A percentile compares a stretch with the other conserved stretches of the same genome.
phyloP scores from a whole-genome alignment of 1,284 basidiomycete species.

The Kwoniella shivajii region DNA sequence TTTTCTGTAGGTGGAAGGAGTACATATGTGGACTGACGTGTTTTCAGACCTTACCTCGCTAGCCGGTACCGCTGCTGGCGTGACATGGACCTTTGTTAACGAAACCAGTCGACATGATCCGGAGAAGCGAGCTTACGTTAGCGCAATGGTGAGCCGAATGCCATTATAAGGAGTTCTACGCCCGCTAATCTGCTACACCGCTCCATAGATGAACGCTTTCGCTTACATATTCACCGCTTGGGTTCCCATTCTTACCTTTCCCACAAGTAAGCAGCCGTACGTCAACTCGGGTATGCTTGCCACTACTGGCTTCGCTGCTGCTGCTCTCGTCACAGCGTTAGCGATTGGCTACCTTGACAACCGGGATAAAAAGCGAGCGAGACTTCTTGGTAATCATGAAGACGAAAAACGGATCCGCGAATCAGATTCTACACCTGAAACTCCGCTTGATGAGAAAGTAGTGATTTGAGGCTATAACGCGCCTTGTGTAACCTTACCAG shows the following conservation, averaged over 20 bases:
- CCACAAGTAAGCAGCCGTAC: constrained; percentile 31
- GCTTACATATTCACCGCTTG: constrained; percentile 38
- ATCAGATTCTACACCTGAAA: constrained; percentile 1
- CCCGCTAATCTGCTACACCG: not conserved
- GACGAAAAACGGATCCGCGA: not conserved
- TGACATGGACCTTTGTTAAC: constrained; percentile 33
- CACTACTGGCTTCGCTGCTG: constrained; percentile 28
- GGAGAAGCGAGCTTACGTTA: constrained; percentile 37
- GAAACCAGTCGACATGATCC: constrained; percentile 34
- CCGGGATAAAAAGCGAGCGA: constrained; percentile 20
- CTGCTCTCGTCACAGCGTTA: constrained; percentile 21
- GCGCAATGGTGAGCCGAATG: constrained; percentile 23
- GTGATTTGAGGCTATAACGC: not conserved
- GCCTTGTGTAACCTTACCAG: too few relatives aligned
- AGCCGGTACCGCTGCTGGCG: constrained; percentile 20
- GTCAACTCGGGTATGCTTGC: constrained; percentile 33
- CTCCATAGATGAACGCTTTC: constrained; percentile 31
- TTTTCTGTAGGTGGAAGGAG: constrained; percentile 26
- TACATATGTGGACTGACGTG: not conserved
- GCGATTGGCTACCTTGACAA: constrained; percentile 31
- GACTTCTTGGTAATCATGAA: not conserved
- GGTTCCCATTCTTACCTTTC: constrained; percentile 40
- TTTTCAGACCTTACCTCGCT: constrained; percentile 25
- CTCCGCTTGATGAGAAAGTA: constrained; percentile 7
- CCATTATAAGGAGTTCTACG: not conserved